Evolutionary conservation across 176 grass and related monocot species (phyloP), one percentile per base, ranked within the genome.

Genomic region (Phyllostachys edulis): DNA sequence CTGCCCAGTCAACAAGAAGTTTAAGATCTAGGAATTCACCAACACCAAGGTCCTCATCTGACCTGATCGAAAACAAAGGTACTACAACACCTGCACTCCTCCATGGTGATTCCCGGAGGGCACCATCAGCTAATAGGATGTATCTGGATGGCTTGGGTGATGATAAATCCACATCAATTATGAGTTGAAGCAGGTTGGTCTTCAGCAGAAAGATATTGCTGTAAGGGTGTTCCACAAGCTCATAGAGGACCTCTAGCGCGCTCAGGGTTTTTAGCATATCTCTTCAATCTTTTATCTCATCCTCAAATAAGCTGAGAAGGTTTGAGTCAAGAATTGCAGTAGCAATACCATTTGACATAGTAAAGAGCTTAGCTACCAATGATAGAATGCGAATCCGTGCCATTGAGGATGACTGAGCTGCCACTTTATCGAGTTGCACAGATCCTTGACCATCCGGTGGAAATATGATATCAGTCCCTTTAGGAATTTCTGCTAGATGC

Each of bases 1-100:
- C 93, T 69, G 93, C 91, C 93, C 91, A 99, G 71, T 99, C 96
- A 90, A 96, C 93, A 80, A 99, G 87, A 82, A 96, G 84, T 83
- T 94, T 99, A 85, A 98, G 91, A 77, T 98, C 96, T 57, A 92
- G 89, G 80, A 99, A 99, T 85, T 99, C 96, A 90, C 96, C 96
- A 89, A 99, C 96, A 78, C 96, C 96, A 57, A 99, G 86, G 77
- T 94, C 96, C 44, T 99, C 91, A 67, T 84, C 81, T 27, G 96
- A 94, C 29, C 93, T 93, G 71, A 99, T 80, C 10, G 96, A 96
- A 80, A 99, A 99, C 71, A 99, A 72, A 3, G 96, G 96, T 82
- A 96, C 90, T 29, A 93, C 93, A 90, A 99, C 96, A 84, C 96
- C 96, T 57, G 93, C 89, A 81, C 96, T 93, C 85, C 87, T 96